Evolutionary conservation across 495 filamentous ascomycete genomes (phyloP), one percentile per base, ranked within the genome.

Genomic region (Lasiosphaeriaceae sp.): DNA sequence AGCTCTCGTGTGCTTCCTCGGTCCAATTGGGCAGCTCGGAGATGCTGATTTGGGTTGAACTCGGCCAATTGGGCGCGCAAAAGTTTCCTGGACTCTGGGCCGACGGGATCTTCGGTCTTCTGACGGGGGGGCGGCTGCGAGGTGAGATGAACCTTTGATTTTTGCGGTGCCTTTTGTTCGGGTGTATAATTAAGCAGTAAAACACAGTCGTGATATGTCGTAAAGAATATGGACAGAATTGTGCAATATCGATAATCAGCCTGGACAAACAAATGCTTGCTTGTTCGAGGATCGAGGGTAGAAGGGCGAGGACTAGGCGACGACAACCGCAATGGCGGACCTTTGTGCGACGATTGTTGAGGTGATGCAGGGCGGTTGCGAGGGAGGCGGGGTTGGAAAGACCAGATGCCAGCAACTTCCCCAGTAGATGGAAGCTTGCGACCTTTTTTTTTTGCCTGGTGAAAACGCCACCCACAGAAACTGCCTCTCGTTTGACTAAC

Each of bases 81-180:
- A 43, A 19, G 45, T 17, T 47, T 47, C 39, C 39, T 5, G n/a
- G 39, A 43, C 12, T 1, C 8, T 43, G 12, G n/a, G 39, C 39
- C 39, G 39, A 43, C 39, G 14, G 48, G 26, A 31, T 21, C 47
- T 47, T 17, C 48, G 55, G 41, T 57, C 39, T 43, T 43, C n/a
- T 9, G 39, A 52, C 34, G 12, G 22, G 24, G n/a, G 31, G 21
- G 48, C 37, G 41, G 44, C 44, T 23, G 26, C 16, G 52, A 41
- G 45, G 24, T 34, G 35, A 34, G 44, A 47, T 41, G 53, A 55
- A 55, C 53, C 53, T 55, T 55, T 47, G 47, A 29, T 55, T 55
- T 47, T 31, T 12, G 31, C 47, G 35, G 45, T 46, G 23, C 29
- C 9, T 37, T 29, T 19, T 12, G 43, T 21, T 46, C 43, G 41